These are phyloP conservation scores for Litchi chinensis DNA, from an alignment of 345 rosid species.

Conservation along the genomic window DNA sequence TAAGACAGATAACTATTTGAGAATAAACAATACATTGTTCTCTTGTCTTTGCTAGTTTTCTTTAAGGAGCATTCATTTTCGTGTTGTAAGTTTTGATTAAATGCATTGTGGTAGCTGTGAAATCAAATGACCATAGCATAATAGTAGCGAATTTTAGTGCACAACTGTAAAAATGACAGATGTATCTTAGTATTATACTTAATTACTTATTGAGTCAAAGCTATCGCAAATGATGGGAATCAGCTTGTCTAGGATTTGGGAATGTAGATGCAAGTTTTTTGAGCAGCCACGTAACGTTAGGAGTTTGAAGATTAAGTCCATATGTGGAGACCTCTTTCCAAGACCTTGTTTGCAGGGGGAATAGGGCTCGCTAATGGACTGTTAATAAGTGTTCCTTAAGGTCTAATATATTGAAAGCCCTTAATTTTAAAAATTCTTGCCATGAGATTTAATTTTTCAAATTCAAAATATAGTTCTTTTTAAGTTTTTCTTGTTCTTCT, in stretches of 20 bases:
- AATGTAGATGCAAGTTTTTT: too few species aligned
- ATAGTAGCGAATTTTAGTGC: not conserved
- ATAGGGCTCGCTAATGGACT: not conserved
- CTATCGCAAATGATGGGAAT: too few species aligned
- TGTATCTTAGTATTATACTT: not conserved
- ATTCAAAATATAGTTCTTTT: too few species aligned
- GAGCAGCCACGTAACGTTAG: too few species aligned
- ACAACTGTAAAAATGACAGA: not conserved
- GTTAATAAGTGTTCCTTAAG: not conserved
- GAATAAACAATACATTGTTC: not conserved
- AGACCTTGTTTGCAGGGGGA: not conserved
- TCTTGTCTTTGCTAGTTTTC: not conserved
- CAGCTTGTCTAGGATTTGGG: too few species aligned
- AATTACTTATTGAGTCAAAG: not conserved
- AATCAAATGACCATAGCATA: not conserved
- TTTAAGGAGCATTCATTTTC: conserved; percentile 3
- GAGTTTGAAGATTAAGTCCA: not conserved
- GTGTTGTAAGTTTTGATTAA: conserved; percentile 3
- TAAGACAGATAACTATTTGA: not conserved
- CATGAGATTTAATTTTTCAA: not conserved
- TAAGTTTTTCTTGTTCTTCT: too few species aligned
- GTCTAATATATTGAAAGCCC: conserved; percentile 1
- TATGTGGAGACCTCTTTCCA: not conserved
- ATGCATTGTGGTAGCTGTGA: not conserved
- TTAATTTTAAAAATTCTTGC: not conserved